phyloP scores from a whole-genome alignment of 352 stramenopile genomes.

The Globisporangium heterothallicum region DNA sequence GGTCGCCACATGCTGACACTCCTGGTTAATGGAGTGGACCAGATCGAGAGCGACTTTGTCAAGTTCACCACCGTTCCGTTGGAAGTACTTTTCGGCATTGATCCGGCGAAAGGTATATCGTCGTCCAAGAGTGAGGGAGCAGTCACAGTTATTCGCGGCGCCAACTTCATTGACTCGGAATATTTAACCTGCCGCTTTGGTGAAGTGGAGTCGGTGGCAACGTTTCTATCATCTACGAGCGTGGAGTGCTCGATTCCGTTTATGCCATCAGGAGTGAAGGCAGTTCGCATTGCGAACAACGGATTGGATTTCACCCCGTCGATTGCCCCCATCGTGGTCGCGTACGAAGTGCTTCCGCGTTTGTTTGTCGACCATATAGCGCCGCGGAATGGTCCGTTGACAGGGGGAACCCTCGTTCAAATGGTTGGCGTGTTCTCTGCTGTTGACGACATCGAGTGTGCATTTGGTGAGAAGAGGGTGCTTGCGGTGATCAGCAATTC shows the following conservation, averaged over 20 bases:
- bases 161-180: slow-evolving; percentile 46
- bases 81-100: slow-evolving; percentile 25
- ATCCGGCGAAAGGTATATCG: slow-evolving; percentile 21
- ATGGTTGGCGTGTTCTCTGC: slow-evolving; percentile 33
- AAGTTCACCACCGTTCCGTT: slow-evolving; percentile 26
- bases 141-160: slow-evolving; percentile 29
- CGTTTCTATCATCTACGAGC: slow-evolving; percentile 36
- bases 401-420: slow-evolving; percentile 33
- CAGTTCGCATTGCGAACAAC: slow-evolving; percentile 52
- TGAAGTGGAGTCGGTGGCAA: slow-evolving; percentile 17
- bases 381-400: slow-evolving; percentile 22
- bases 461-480: slow-evolving; percentile 30
- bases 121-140: slow-evolving; percentile 13
- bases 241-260: slow-evolving; percentile 58
- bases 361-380: slow-evolving; percentile 31
- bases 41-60: slow-evolving; percentile 23
- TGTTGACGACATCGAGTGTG: slow-evolving; percentile 27
- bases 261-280: slow-evolving; percentile 29
- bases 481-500: slow-evolving; percentile 16
- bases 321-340: slow-evolving; percentile 4
- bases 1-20: slow-evolving; percentile 28
- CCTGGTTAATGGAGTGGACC: slow-evolving; percentile 16
- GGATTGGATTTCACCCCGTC: slow-evolving; percentile 36
- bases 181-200: slow-evolving; percentile 43
- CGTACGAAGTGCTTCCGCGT: slow-evolving; percentile 27